Conservation (phyloP, 257 asterid species). For the Nicotiana sylvestris region DNA sequence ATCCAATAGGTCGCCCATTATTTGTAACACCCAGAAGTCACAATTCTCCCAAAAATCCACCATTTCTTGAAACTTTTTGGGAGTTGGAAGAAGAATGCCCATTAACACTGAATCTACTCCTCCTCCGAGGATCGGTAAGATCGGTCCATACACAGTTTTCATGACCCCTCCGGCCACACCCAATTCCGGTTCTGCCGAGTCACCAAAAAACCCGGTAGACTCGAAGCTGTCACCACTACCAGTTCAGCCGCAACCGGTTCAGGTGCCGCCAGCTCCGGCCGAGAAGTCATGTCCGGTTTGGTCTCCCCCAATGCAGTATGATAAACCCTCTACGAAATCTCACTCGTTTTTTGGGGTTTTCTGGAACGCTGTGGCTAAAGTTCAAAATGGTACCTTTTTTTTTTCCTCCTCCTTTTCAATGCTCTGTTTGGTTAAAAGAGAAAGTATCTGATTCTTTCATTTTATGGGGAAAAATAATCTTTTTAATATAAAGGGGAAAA, state of each 20-base stretch:
- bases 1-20: background rate
- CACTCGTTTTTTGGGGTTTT: slow-evolving; percentile 60
- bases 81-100: slow-evolving; percentile 23
- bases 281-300: slow-evolving; percentile 66
- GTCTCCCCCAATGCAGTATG: slow-evolving; percentile 87
- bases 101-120: slow-evolving; percentile 30
- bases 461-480: background rate
- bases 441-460: background rate
- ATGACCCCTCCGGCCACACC: slow-evolving; percentile 89
- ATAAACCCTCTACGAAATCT: slow-evolving; percentile 27
- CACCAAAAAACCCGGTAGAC: slow-evolving; percentile 24
- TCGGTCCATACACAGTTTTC: slow-evolving; percentile 98
- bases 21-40: background rate
- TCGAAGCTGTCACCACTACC: slow-evolving; percentile 32
- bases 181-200: slow-evolving; percentile 25
- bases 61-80: background rate
- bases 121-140: slow-evolving; percentile 93
- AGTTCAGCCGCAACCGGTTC: slow-evolving; percentile 29
- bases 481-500: background rate
- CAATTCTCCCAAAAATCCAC: background rate
- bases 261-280: slow-evolving; percentile 11
- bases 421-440: background rate
- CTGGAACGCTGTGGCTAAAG: slow-evolving; percentile 79
- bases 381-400: slow-evolving; percentile 60
- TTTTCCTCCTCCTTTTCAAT: background rate